Evolutionary conservation across 1,139 yeast genomes (phyloP), one percentile per base, ranked within the genome.

Genomic region (Wickerhamomyces sp.): DNA sequence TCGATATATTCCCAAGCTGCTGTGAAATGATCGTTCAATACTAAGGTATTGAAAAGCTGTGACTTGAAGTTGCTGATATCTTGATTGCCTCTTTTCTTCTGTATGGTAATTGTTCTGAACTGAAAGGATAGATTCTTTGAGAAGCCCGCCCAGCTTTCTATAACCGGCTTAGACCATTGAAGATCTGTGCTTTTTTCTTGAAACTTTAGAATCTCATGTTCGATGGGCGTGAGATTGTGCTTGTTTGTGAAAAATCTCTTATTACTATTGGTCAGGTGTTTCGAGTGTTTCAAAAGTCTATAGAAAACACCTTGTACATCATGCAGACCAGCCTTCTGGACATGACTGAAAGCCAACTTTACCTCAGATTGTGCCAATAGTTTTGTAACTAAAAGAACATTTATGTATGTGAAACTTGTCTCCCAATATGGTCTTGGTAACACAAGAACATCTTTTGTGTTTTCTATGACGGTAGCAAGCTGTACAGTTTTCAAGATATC

Each of bases 331-430:
- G 31, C 27, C 2, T 22, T 16, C 4, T 38, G 25, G 10, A 48
- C 22, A 28, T 41, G 42, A 2, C 30, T 17, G 28, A 49, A 36
- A 8, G 45, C 54, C 7, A 30, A 21, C 13, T 36, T 35, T 0
- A 38, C 9, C 8, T 41, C n/a, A 5, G 42, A 44, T 3, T 17
- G 26, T n/a, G 33, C 14, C 10, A 47, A 17, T 17, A 44, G 24
- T 19, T 35, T 47, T 20, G 37, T 12, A 2, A 40, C 49, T 4
- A 48, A 13, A 4, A 43, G 18, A 6, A 40, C n/a, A 24, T 49
- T 42, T 13, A 51, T 43, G 20, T 36, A 45, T 5, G 42, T 44
- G 25, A 39, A 44, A 3, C 22, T 32, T 1, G 55, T 49, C 14
- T 40, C 36, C 41, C 40, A 41, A 33, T 41, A 47, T 24, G 41